A percentile compares a stretch with the other conserved stretches of the same genome.
These are phyloP conservation scores for Trametes sp. DNA, from an alignment of 1,284 basidiomycete genomes.

Conservation along the genomic window DNA sequence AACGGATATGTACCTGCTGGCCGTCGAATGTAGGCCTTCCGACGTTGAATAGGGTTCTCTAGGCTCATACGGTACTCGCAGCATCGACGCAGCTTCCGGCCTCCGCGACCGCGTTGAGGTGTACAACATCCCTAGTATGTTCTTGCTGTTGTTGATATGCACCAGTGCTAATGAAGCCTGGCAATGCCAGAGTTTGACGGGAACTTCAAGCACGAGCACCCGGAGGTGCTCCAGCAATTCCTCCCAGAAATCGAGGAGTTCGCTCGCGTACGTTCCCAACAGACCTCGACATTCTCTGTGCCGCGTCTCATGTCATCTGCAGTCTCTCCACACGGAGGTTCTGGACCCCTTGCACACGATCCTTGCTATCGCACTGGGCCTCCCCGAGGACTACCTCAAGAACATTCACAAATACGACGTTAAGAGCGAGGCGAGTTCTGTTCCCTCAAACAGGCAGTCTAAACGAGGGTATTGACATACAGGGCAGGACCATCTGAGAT, in stretches of 20 bases:
- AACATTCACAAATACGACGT: constrained; percentile 57
- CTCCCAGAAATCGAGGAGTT: constrained; percentile 59
- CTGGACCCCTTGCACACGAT: constrained; percentile 56
- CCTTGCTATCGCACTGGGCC: constrained; percentile 59
- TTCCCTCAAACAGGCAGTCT: too few species aligned
- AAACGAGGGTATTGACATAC: not conserved
- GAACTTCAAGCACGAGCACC: constrained; percentile 50
- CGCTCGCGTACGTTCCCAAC: constrained; percentile 36
- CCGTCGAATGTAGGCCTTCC: constrained; percentile 44
- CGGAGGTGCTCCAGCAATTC: constrained; percentile 47
- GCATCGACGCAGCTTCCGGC: constrained; percentile 46
- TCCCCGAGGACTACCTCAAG: constrained; percentile 60
- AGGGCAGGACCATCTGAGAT: constrained; percentile 55
- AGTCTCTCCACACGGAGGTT: constrained; percentile 55
- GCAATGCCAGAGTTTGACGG: constrained; percentile 48
- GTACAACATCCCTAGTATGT: constrained; percentile 59
- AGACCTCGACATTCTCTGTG: not conserved
- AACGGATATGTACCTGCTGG: constrained; percentile 62
- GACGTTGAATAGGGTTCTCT: too few species aligned
- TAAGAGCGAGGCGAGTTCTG: constrained; percentile 47
- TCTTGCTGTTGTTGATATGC: not conserved
- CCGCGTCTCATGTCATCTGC: not conserved
- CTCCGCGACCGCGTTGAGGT: constrained; percentile 54
- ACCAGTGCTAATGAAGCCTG: too few species aligned
- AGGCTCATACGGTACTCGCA: constrained; percentile 15